Evolutionary conservation across 768 basidiomycete genomes (phyloP), one percentile per base, ranked within the genome.

Genomic region (Amyloporia xantha): DNA sequence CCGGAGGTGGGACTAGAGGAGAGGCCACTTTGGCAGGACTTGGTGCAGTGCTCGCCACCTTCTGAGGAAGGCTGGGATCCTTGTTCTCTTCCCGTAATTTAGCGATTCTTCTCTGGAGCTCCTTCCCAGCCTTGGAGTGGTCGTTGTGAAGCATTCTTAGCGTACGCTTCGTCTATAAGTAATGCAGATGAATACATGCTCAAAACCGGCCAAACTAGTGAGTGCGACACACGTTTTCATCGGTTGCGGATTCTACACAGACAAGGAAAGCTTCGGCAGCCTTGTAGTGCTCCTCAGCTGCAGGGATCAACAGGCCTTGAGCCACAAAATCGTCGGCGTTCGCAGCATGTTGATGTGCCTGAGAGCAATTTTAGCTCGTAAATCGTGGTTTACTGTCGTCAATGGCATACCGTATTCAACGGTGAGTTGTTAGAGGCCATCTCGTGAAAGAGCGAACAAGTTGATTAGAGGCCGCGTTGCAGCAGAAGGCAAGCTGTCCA

Each of bases 341-440:
- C 13, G 82, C 81, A 46, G 84, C 84, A 66, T 90, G 86, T 58
- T 84, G 81, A 63, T 91, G 86, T 19, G 89, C 88, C 87, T 91
- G 62, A 35, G 36, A 41, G 25, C 33, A 28, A 45, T 20, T 36
- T 33, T 41, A 38, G 20, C 25, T 5, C 2, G 28, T 21, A 12
- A n/a, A 9, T 39, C 38, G n/a, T 15, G 42, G 15, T 17, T 13
- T 25, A 50, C 19, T 37, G 41, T 28, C 27, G 10, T 21, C 44
- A 13, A 20, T 27, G 41, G 26, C 48, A 48, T 46, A 54, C 57
- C 50, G 54, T 52, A 28, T 55, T 55, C 26, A 58, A 42, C 4
- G 54, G 54, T 17, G 57, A 55, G 37, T 51, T 49, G 44, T 53
- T 51, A 2, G 52, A 48, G 15, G 56, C 51, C 53, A 54, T 54